Conservation (phyloP, 2,329 filamentous ascomycete genomes). For the Aspergillus aculeatus region DNA sequence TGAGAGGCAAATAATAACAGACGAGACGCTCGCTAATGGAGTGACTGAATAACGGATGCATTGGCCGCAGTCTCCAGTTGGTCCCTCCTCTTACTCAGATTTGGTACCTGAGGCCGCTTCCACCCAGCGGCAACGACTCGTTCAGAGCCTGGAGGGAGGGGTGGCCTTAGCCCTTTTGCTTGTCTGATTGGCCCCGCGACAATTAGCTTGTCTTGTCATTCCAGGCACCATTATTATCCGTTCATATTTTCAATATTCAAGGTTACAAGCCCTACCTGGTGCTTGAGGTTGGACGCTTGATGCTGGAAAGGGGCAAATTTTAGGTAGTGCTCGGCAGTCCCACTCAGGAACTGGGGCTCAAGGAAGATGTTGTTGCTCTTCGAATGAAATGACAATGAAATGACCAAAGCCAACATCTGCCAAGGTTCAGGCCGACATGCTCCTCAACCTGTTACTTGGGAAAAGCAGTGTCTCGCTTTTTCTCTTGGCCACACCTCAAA, state of each 20-base stretch:
- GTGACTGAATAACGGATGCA: conserved; percentile 6
- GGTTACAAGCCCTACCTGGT: not conserved
- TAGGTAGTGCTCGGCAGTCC: not conserved
- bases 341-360: not conserved
- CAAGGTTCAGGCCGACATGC: not conserved
- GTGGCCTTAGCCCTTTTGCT: not conserved
- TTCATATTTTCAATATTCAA: too few relatives aligned
- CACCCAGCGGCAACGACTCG: not conserved
- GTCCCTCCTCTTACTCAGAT: conserved; percentile 2
- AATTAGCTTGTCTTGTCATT: conserved; percentile 8
- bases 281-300: not conserved
- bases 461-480: not conserved
- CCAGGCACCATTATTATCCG: conserved; percentile 2
- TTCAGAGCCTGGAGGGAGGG: not conserved
- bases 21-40: not conserved
- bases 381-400: too few relatives aligned
- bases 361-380: not conserved
- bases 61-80: not conserved
- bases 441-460: not conserved
- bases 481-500: not conserved
- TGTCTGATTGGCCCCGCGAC: not conserved
- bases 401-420: not conserved
- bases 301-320: not conserved
- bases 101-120: conserved; percentile 5
- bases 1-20: conserved; percentile 2